Base-by-base conservation (phyloP, 768 basidiomycete species). In the Boletus vermiculosoides region DNA sequence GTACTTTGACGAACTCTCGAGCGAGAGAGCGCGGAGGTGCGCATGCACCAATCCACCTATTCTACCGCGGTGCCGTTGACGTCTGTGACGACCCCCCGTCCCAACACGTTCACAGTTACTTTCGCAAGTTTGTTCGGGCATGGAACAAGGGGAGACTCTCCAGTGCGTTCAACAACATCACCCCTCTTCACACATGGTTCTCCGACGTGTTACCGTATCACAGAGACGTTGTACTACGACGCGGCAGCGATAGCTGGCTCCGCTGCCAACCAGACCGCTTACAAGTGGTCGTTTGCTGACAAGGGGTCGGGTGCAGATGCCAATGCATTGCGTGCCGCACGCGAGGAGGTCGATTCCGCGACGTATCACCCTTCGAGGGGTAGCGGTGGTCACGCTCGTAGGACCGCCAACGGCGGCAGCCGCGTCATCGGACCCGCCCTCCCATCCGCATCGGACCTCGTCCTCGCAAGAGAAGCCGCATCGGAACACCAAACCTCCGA, bases 41-140 rank as follows among this genome's bases (percentile, higher is more conserved):
- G 37, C 37, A 37, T 51, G 28, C n/a, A 1, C 28, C 25, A 7
- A 40, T 40, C 20, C 13, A 30, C 39, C 25, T 10, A 5, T 37
- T 39, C n/a, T 15, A 51, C 18, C 4, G 11, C 23, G 6, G n/a
- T 37, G n/a, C 28, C 50, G 8, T 97, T 66, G 66, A 63, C 45
- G n/a, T n/a, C 5, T n/a, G 2, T 30, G 53, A 22, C 22, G 8
- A 65, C 50, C 50, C 63, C 54, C 25, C 56, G 50, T 28, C 34
- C 47, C 8, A n/a, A 36, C n/a, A 37, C 28, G 4, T 23, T 15
- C 45, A 50, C 50, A 92, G 90, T 66, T 94, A 95, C 69, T 98
- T 98, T 69, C 86, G 88, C 65, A 96, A 94, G 74, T 97, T 98
- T 66, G 86, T 94, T 40, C 90, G 91, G 82, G 84, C 84, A 25